Percentiles rank a stretch among this genome's conserved stretches.
Evolutionary conservation across 495 filamentous ascomycete species (phyloP).

Genomic region (Podospora pseudopauciseta): DNA sequence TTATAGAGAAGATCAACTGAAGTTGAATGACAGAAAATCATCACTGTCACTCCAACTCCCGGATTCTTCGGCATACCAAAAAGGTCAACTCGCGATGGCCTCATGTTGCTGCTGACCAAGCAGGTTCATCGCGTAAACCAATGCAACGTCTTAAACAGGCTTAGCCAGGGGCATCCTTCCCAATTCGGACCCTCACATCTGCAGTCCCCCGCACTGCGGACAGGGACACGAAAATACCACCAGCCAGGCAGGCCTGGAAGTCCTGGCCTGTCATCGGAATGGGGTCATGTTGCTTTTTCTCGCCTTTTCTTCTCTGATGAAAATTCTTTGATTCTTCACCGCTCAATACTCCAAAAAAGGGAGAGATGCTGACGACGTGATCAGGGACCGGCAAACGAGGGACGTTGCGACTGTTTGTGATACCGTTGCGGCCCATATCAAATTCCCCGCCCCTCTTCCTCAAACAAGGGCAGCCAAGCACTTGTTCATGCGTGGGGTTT

Average conservation of each 20-base stretch:
- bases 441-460: neutral
- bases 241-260: neutral
- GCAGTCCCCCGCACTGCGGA: slow-evolving; percentile 2
- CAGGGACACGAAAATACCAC: slow-evolving; percentile 1
- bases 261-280: slow-evolving; percentile 2
- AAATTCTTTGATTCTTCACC: neutral
- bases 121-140: neutral
- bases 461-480: neutral
- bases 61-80: neutral
- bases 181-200: slow-evolving; percentile 12
- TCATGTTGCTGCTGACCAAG: neutral
- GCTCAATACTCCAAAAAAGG: neutral
- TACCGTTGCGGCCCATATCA: neutral
- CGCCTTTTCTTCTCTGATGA: neutral
- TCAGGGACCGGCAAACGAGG: too few species aligned
- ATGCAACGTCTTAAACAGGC: slow-evolving; percentile 17
- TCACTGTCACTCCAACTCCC: neutral
- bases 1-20: neutral
- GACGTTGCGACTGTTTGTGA: neutral
- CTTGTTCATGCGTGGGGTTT: neutral
- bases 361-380: neutral
- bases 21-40: neutral
- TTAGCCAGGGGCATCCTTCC: slow-evolving; percentile 22
- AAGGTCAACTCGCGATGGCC: neutral
- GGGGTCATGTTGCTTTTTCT: neutral